phyloP scores from a whole-genome alignment of 139 green algal species.

The Chlorella sp. region DNA sequence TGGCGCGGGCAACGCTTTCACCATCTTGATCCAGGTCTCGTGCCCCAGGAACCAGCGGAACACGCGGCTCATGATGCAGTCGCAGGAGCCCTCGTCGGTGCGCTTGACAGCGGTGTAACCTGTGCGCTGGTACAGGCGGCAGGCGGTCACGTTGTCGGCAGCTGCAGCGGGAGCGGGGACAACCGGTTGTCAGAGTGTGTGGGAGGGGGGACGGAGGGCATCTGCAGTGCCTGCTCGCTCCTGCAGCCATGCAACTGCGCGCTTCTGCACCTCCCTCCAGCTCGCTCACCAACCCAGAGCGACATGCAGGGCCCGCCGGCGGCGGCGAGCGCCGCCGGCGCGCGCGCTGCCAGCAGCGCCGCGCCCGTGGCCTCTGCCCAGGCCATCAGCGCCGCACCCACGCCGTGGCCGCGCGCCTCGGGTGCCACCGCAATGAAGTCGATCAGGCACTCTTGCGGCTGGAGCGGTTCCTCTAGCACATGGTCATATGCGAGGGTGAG shows the following conservation, averaged over 20 bases:
- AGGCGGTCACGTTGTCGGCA: slow-evolving; percentile 28
- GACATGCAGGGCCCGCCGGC: slow-evolving; percentile 21
- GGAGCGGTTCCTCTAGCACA: slow-evolving; percentile 36
- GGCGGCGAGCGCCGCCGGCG: background rate
- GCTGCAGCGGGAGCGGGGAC: background rate
- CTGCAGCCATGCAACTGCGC: background rate
- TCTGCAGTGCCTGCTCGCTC: background rate
- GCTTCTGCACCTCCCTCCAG: background rate
- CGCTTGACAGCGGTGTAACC: slow-evolving; percentile 16
- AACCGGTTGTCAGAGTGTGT: background rate
- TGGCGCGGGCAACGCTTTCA: background rate
- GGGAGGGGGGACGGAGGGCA: background rate
- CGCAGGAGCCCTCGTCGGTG: slow-evolving; percentile 19
- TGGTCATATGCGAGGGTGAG: slow-evolving; percentile 25
- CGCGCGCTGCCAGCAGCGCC: slow-evolving; percentile 1
- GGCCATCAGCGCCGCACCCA: slow-evolving; percentile 28
- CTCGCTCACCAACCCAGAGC: slow-evolving; percentile 28
- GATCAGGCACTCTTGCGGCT: slow-evolving; percentile 40
- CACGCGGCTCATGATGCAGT: slow-evolving; percentile 19
- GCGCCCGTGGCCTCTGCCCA: slow-evolving; percentile 28
- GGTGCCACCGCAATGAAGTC: slow-evolving; percentile 39
- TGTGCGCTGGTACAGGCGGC: slow-evolving; percentile 19
- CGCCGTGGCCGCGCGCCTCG: slow-evolving; percentile 30
- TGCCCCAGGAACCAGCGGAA: slow-evolving; percentile 32
- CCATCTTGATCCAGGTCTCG: background rate